These are phyloP conservation scores for Psilocybe cubensis DNA, from an alignment of 768 basidiomycete species.

Conservation along the genomic window DNA sequence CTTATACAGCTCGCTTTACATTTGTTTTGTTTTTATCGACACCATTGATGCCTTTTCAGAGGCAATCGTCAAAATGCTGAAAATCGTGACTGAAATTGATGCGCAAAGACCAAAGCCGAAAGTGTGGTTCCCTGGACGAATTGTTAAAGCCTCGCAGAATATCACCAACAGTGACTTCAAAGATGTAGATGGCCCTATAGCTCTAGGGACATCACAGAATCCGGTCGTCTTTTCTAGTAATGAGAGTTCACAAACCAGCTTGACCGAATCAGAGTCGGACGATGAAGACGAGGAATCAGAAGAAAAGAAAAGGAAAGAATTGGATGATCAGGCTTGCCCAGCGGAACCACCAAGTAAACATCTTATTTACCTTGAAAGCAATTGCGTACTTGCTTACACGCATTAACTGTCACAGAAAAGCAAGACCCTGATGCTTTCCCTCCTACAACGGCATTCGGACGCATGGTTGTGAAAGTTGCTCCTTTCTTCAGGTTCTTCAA, in stretches of 20 bases:
- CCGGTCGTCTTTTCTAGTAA: constrained; percentile 32
- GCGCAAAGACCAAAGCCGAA: constrained; percentile 35
- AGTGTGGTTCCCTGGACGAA: constrained; percentile 47
- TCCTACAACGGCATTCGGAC: constrained; percentile 38
- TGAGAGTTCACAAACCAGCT: constrained; percentile 6
- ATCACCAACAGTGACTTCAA: constrained; percentile 32
- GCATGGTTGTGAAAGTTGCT: constrained; percentile 32
- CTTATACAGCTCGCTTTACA: constrained; percentile 40
- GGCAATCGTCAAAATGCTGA: constrained; percentile 33
- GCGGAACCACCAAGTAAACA: constrained; percentile 15
- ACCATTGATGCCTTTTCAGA: constrained; percentile 45
- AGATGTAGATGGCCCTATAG: constrained; percentile 28
- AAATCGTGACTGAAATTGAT: constrained; percentile 37
- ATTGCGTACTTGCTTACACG: background rate
- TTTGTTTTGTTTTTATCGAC: constrained; percentile 49
- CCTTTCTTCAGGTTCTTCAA: constrained; percentile 41
- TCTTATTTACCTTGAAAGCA: background rate
- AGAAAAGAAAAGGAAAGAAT: constrained; percentile 17
- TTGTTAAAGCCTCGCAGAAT: constrained; percentile 40
- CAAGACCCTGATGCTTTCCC: constrained; percentile 48
- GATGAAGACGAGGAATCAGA: background rate
- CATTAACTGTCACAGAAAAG: constrained; percentile 2
- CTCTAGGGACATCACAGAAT: constrained; percentile 40
- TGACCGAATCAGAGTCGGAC: constrained; percentile 8
- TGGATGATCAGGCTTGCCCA: background rate